Evolutionary conservation across 768 basidiomycete species (phyloP).

Genomic region (Sutorius australiensis): DNA sequence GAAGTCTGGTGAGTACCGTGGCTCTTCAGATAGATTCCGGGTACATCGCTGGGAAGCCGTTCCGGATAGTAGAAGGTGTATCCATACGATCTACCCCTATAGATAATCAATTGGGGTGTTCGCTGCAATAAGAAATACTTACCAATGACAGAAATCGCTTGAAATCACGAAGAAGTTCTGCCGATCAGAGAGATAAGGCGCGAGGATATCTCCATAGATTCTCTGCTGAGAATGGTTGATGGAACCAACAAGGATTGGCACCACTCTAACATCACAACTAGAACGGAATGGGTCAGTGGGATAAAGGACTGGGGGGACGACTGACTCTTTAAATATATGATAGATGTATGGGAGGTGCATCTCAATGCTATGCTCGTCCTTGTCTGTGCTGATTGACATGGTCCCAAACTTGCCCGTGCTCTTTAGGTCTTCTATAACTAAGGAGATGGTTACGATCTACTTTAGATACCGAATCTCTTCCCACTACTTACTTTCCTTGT

Average conservation of each 20-base stretch:
- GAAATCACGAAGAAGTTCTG: slow-evolving; percentile 89
- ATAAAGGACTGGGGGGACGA: neutral
- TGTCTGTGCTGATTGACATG: slow-evolving; percentile 69
- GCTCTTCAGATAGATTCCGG: slow-evolving; percentile 51
- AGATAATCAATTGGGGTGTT: neutral
- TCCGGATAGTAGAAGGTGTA: slow-evolving; percentile 87
- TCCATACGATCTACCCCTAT: slow-evolving; percentile 78
- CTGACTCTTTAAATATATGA: slow-evolving; percentile 78
- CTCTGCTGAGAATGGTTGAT: slow-evolving; percentile 59
- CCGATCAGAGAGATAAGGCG: slow-evolving; percentile 71
- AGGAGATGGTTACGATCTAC: slow-evolving; percentile 4
- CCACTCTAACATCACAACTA: slow-evolving; percentile 73
- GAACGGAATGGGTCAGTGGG: neutral
- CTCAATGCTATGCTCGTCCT: slow-evolving; percentile 95
- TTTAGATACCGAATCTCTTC: neutral
- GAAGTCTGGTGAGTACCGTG: slow-evolving; percentile 37
- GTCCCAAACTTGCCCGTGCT: slow-evolving; percentile 50
- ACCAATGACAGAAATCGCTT: slow-evolving; percentile 99
- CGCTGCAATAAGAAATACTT: slow-evolving; percentile 16
- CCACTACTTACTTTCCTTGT: slow-evolving; percentile 62
- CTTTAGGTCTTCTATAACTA: slow-evolving; percentile 18
- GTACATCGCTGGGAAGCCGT: slow-evolving; percentile 43
- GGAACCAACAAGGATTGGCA: slow-evolving; percentile 88
- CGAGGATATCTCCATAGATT: slow-evolving; percentile 65
- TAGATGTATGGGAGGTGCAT: slow-evolving; percentile 95